Evolutionary conservation across 179 eudicot species (phyloP).

Genomic region (Camellia oleifera): DNA sequence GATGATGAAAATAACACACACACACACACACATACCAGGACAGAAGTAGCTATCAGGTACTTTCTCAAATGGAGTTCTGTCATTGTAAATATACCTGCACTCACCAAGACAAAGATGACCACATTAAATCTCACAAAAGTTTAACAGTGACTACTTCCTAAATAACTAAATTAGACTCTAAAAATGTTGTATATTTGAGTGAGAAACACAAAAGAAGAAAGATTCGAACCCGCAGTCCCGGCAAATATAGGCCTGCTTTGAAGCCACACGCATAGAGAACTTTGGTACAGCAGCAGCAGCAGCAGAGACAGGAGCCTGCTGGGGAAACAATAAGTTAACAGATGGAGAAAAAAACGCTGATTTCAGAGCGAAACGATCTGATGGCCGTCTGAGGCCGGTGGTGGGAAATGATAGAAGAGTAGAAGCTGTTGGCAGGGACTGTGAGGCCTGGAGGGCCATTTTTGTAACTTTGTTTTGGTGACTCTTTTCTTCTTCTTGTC

Average conservation of each 20-base stretch:
- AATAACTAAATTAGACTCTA: neutral
- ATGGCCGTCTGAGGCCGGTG: conserved; percentile 39
- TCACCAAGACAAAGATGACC: neutral
- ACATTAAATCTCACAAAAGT: neutral
- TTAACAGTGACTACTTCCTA: neutral
- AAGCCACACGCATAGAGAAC: conserved; percentile 81
- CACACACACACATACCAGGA: conserved; percentile 64
- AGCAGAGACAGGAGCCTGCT: conserved; percentile 15
- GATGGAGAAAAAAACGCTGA: conserved; percentile 59
- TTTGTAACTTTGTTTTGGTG: neutral
- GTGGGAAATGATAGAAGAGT: conserved; percentile 31
- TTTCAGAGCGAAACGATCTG: conserved; percentile 45
- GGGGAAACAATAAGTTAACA: conserved; percentile 37
- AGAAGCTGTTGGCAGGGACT: conserved; percentile 14
- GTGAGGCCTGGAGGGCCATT: conserved; percentile 39
- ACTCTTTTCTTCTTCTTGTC: neutral
- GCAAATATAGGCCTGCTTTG: conserved; percentile 87
- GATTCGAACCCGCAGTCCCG: conserved; percentile 78
- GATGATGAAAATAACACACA: neutral
- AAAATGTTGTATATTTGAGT: neutral
- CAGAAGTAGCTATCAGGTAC: conserved; percentile 82
- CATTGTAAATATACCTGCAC: conserved; percentile 91
- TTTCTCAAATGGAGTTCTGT: conserved; percentile 85
- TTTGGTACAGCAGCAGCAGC: conserved; percentile 32
- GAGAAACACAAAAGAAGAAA: conserved; percentile 11